A percentile compares a stretch with the other conserved stretches of the same genome.
phyloP scores from a whole-genome alignment of 768 basidiomycete genomes.

The Hydnum rufescens region DNA sequence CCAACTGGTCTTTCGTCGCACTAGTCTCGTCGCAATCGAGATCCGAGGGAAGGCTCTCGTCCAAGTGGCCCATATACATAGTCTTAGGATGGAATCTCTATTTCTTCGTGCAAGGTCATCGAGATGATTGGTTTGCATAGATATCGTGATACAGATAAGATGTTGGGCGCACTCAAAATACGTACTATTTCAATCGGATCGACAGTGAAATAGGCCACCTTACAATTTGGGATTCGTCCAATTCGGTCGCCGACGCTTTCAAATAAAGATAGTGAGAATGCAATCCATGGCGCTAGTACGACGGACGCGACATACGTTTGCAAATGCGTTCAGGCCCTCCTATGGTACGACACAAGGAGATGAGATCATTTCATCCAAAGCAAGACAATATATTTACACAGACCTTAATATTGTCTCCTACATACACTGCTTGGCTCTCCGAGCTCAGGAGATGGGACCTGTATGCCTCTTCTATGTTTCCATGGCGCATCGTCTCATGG shows the following conservation, averaged over 20 bases:
- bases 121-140: no score
- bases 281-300: neutral
- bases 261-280: neutral
- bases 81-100: no score
- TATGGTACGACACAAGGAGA: conserved; percentile 14
- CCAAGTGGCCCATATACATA: no score
- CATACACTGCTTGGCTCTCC: conserved; percentile 34
- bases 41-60: no score
- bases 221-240: neutral
- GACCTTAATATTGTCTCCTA: conserved; percentile 52
- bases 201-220: no score
- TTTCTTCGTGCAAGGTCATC: no score
- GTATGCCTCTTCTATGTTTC: conserved; percentile 33
- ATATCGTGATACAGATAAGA: neutral
- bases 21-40: no score
- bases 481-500: conserved; percentile 29
- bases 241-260: neutral
- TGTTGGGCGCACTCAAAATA: neutral
- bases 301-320: conserved; percentile 21
- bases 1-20: no score
- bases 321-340: conserved; percentile 55
- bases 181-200: no score
- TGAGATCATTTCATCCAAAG: neutral
- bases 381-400: conserved; percentile 8
- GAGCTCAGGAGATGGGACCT: conserved; percentile 26